These are phyloP conservation scores for Mentha longifolia DNA, from an alignment of 257 asterid species.

Conservation along the genomic window DNA sequence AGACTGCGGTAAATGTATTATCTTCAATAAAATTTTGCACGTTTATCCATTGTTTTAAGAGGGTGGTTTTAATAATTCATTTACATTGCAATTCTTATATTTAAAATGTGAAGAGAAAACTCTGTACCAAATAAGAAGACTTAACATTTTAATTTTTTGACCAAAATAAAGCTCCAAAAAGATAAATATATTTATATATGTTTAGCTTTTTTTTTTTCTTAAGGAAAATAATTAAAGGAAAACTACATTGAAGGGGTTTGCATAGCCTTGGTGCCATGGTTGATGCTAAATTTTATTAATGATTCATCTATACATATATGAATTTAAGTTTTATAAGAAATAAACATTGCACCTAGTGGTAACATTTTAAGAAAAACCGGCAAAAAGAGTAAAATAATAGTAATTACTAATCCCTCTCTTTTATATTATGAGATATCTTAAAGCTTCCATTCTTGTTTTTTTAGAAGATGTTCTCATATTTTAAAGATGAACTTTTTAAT, in stretches of 20 bases:
- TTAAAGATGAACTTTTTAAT: too few species aligned
- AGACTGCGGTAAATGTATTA: constrained; percentile 20
- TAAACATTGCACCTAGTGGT: not conserved
- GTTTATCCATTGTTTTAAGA: not conserved
- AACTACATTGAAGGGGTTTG: not conserved
- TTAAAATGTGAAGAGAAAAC: not conserved
- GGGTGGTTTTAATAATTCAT: not conserved
- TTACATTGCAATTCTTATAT: not conserved
- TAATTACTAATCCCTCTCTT: too few species aligned
- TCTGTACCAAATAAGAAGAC: too few species aligned
- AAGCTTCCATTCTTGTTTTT: too few species aligned
- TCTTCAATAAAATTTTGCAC: not conserved
- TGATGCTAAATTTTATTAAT: too few species aligned
- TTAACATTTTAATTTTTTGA: not conserved
- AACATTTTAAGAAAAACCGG: too few species aligned
- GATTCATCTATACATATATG: not conserved
- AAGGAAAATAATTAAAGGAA: not conserved
- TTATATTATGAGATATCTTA: too few species aligned
- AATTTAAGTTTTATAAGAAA: not conserved
- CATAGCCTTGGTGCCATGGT: not conserved
- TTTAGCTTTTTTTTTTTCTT: too few species aligned
- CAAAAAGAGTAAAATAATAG: too few species aligned
- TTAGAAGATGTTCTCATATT: too few species aligned
- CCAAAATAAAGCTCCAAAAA: not conserved
- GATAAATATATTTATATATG: too few species aligned